phyloP scores from a whole-genome alignment of 352 stramenopile species.

The Globisporangium mamillatum region DNA sequence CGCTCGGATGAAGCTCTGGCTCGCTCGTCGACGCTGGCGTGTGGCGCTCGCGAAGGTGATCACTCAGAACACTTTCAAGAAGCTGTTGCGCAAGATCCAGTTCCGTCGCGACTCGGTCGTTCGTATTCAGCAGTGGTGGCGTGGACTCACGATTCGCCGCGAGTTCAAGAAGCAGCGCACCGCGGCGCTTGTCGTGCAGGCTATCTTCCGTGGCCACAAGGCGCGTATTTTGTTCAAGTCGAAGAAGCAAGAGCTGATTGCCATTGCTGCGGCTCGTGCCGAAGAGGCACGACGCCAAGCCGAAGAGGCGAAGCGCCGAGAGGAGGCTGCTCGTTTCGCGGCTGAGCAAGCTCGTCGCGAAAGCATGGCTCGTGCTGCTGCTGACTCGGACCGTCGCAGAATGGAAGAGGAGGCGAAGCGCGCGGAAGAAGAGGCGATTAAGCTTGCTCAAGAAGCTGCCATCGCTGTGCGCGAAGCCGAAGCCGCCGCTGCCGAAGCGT shows the following conservation, averaged over 20 bases:
- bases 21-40: conserved; percentile 68
- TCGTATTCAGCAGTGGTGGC: conserved; percentile 86
- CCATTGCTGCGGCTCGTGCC: conserved; percentile 65
- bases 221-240: conserved; percentile 73
- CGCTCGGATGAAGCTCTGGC: conserved; percentile 63
- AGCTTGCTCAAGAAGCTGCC: conserved; percentile 52
- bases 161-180: conserved; percentile 82
- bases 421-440: conserved; percentile 62
- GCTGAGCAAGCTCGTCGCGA: conserved; percentile 58
- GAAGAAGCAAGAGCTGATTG: conserved; percentile 86
- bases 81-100: conserved; percentile 56
- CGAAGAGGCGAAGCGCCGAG: conserved; percentile 76
- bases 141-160: conserved; percentile 62
- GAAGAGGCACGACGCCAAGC: conserved; percentile 71
- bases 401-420: conserved; percentile 73
- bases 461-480: conserved; percentile 59
- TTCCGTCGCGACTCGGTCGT: conserved; percentile 56
- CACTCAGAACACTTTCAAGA: conserved; percentile 52
- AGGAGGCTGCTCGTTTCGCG: conserved; percentile 65
- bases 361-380: conserved; percentile 47
- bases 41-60: conserved; percentile 67
- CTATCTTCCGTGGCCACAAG: conserved; percentile 75
- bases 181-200: conserved; percentile 69
- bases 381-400: conserved; percentile 54
- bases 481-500: conserved; percentile 66